Evolutionary conservation across 2,329 filamentous ascomycete species (phyloP), one percentile per base, ranked within the genome.

Genomic region (Exophiala viscosa): DNA sequence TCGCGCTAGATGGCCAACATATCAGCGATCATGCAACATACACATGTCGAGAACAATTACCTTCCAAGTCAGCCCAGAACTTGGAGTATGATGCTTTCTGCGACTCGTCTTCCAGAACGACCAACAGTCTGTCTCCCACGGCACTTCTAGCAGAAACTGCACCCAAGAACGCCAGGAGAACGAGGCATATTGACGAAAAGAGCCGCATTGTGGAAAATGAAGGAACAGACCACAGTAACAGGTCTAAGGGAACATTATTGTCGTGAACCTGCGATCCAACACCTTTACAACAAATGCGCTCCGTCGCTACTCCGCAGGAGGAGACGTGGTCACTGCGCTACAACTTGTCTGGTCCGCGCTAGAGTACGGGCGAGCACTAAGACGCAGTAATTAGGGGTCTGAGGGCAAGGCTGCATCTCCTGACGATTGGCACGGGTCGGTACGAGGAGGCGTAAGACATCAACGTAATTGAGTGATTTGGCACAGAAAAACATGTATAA

Each of bases 51-150:
- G 9, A 11, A 20, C 15, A 50, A 62, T 51, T 62, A 76, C 75
- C 69, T 67, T 76, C 68, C 49, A 78, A 60, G 59, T 77, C 75
- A 8, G 64, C 63, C 73, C 73, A 77, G 55, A 97, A 92, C 65
- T 85, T 86, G 53, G 87, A 88, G 73, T 96, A 99, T 62, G 81
- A 81, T 63, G 81, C 81, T 78, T 91, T 90, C 67, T 96, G 89
- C 38, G 82, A 79, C 58, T 83, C 78, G 64, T 95, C 87, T 65
- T 97, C 92, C 48, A 96, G 73, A 54, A 99, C 81, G 56, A 95
- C 90, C 66, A 99, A 78, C 71, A 97, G 73, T 67, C 90, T 82
- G 70, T 81, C 82, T 55, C 92, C 93, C 44, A 83, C 80, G 59
- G 85, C 86, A 76, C 91, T 96, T 65, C 87, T 74, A 52, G 90